phyloP scores from a whole-genome alignment of 176 grass and related monocot genomes.

The Aechmea fasciata region DNA sequence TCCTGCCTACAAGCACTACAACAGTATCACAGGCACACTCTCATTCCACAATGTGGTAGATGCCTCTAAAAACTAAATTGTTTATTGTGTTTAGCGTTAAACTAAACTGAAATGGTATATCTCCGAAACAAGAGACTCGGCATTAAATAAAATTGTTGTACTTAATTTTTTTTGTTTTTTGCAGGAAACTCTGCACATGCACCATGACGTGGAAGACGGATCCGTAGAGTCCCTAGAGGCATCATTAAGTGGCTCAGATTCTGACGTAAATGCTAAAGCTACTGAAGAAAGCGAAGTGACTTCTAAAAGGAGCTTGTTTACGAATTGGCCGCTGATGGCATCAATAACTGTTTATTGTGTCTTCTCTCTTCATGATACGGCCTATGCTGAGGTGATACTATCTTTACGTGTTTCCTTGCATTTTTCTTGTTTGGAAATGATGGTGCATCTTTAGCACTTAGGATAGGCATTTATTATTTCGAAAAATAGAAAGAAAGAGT shows the following conservation, averaged over 20 bases:
- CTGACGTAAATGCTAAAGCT: conserved; percentile 19
- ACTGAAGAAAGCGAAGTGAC: conserved; percentile 5
- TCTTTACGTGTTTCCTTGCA: not conserved
- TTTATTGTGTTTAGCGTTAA: too few species aligned
- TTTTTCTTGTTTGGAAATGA: not conserved
- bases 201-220: conserved; percentile 39
- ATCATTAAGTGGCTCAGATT: conserved; percentile 17
- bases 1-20: too few species aligned
- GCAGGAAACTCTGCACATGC: conserved; percentile 63
- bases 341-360: conserved; percentile 40
- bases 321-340: conserved; percentile 51
- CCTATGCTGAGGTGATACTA: conserved; percentile 46
- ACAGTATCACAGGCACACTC: too few species aligned
- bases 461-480: not conserved
- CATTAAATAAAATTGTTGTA: not conserved
- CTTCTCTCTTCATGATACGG: conserved; percentile 58
- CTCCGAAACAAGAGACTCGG: not conserved
- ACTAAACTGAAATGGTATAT: not conserved
- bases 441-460: not conserved
- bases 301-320: conserved; percentile 36
- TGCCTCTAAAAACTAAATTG: too few species aligned
- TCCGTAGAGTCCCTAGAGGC: conserved; percentile 30
- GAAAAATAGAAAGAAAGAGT: too few species aligned
- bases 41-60: too few species aligned
- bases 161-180: not conserved